Conservation (phyloP, 225 moss, liverwort and hornwort genomes). For the Takakia lepidozioides region DNA sequence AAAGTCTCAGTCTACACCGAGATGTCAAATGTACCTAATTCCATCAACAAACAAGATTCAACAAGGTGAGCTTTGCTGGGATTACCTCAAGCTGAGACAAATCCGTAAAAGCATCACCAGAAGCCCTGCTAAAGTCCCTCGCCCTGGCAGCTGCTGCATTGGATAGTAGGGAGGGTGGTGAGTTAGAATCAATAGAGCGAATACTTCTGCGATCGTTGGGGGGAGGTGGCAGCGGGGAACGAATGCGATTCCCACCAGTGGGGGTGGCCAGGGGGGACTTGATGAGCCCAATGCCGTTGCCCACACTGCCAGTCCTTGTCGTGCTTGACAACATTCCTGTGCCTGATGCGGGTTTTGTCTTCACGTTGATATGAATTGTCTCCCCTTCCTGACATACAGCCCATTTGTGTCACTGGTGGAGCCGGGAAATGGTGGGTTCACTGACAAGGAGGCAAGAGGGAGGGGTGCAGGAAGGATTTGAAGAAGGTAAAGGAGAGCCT, state of each 20-base stretch:
- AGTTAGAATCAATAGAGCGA: conserved; percentile 37
- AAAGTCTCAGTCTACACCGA: not conserved
- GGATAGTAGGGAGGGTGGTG: conserved; percentile 27
- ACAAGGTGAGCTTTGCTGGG: not conserved
- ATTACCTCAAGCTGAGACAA: conserved; percentile 78
- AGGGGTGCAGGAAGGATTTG: not conserved
- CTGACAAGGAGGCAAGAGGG: not conserved
- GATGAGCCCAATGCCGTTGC: conserved; percentile 59
- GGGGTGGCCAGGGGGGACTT: conserved; percentile 91
- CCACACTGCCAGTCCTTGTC: conserved; percentile 37
- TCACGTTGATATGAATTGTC: conserved; percentile 93
- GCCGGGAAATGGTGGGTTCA: conserved; percentile 3
- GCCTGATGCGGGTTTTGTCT: conserved; percentile 76
- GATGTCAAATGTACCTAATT: not conserved
- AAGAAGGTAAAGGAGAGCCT: not conserved
- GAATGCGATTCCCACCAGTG: conserved; percentile 87
- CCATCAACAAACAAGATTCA: not conserved
- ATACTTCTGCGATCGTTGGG: conserved; percentile 68
- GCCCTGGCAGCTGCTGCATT: conserved; percentile 33
- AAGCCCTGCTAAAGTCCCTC: conserved; percentile 34
- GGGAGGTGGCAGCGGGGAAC: conserved; percentile 89
- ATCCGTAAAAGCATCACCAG: conserved; percentile 68
- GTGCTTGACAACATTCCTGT: conserved; percentile 78
- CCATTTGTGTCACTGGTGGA: conserved; percentile 3
- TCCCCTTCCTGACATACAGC: conserved; percentile 69